Evolutionary conservation across 257 asterid species (phyloP), one percentile per base, ranked within the genome.

Genomic region (Buddleja alternifolia): DNA sequence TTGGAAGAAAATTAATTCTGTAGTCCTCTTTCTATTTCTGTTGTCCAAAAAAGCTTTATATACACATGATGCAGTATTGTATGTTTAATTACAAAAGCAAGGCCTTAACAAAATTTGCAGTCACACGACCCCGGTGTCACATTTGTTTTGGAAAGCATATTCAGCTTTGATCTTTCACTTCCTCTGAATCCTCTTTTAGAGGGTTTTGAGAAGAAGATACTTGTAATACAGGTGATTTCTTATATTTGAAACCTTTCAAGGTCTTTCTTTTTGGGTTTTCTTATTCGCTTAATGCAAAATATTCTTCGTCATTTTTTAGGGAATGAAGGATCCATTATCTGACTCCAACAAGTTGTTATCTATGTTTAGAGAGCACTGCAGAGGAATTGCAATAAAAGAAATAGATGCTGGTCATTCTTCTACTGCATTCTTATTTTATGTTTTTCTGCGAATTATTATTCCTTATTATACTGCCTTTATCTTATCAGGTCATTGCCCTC

Each of bases 401-500:
- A 48, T 88, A 34, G 83, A 84, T 76, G 98, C 97, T 44, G 98
- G 98, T 92, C 76, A 67, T 10, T 58, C n/a, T n/a, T n/a, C 40
- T 72, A 7, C 63, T 14, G 44, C 69, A 23, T 46, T 71, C 37
- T 34, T n/a, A 56, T 58, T 69, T n/a, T 56, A 21, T 42, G 5
- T 61, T 55, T 55, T n/a, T 45, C 44, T 21, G 41, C 51, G 21
- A 10, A 39, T 54, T 40, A 46, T 10, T 34, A 15, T 66, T 67
- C 37, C 56, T 75, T 52, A n/a, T n/a, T n/a, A n/a, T 59, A 9
- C 15, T 66, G 65, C 37, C 57, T 8, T 44, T 67, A 23, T 73
- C 65, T 62, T 76, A 66, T 55, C 88, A 92, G 98, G 98, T 46
- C 98, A 92, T 75, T 90, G 98, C 69, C 98, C 98, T 60, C 98